Conservation (phyloP, 169 alveolate species). For the Amoebophrya sp. region DNA sequence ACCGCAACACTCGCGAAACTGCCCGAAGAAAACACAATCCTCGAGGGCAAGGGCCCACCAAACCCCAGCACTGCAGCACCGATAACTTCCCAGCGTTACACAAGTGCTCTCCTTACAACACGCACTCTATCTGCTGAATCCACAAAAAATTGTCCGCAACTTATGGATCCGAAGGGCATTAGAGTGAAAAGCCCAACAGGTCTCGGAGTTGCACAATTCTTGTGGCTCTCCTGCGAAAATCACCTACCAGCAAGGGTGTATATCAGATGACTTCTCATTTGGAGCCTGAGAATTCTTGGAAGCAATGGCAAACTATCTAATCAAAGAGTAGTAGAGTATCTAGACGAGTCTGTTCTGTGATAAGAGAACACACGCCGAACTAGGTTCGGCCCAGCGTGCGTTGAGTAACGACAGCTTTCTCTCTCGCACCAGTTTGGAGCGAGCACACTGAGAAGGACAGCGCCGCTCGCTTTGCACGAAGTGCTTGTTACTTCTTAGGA, state of each 20-base stretch:
- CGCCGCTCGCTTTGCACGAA: not conserved
- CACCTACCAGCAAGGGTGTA: not conserved
- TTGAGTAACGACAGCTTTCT: not conserved
- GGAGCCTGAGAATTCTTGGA: not conserved
- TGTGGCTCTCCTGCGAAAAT: not conserved
- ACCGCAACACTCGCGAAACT: no score
- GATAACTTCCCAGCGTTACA: no score
- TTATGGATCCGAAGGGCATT: not conserved
- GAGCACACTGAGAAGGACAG: not conserved
- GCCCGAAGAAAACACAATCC: no score
- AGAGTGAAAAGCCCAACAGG: not conserved
- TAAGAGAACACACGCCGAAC: not conserved
- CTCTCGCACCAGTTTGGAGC: not conserved
- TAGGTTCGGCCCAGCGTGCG: not conserved
- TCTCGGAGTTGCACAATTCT: not conserved
- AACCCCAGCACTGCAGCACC: no score
- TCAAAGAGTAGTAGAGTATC: no score
- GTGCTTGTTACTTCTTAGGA: no score
- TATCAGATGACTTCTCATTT: not conserved
- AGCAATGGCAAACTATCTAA: not conserved
- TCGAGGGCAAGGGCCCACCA: no score
- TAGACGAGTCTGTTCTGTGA: not conserved
- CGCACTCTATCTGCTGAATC: no score
- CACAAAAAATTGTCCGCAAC: not conserved
- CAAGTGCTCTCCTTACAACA: no score